Evolutionary conservation across 768 basidiomycete species (phyloP).

Genomic region (Paxillus rubicundulus): DNA sequence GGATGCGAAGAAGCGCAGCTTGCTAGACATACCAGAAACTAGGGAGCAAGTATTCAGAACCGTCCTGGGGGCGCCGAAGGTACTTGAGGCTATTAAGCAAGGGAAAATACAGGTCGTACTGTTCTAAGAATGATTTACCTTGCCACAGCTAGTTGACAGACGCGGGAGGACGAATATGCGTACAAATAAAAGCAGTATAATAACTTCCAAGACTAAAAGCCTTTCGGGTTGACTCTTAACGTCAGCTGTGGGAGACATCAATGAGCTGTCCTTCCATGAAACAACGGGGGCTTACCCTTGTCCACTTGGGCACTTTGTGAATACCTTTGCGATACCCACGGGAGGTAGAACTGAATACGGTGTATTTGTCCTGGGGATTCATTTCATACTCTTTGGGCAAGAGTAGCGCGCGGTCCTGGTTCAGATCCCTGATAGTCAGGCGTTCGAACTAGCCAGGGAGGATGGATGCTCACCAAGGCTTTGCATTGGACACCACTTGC

Average conservation of each 20-base stretch:
- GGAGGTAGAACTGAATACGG: slow-evolving; percentile 69
- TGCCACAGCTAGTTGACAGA: not conserved
- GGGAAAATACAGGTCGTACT: slow-evolving; percentile 81
- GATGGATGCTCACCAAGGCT: slow-evolving; percentile 59
- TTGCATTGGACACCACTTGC: slow-evolving; percentile 76
- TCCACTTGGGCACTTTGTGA: slow-evolving; percentile 98
- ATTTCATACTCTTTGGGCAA: slow-evolving; percentile 95
- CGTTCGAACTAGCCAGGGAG: not conserved
- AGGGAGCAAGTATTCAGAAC: slow-evolving; percentile 77
- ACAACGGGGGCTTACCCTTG: slow-evolving; percentile 57
- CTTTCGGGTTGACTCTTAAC: slow-evolving; percentile 82
- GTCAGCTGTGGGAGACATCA: slow-evolving; percentile 57
- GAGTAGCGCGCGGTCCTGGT: slow-evolving; percentile 69
- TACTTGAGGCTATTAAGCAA: slow-evolving; percentile 60
- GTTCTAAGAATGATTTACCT: slow-evolving; percentile 44
- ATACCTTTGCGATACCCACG: slow-evolving; percentile 89
- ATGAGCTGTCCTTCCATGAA: slow-evolving; percentile 1
- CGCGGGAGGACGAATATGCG: not conserved
- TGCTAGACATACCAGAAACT: slow-evolving; percentile 83
- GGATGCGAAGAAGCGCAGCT: slow-evolving; percentile 71
- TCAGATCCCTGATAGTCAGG: not conserved
- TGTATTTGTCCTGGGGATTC: slow-evolving; percentile 93
- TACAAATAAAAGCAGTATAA: slow-evolving; percentile 14
- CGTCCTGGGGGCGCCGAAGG: slow-evolving; percentile 60
- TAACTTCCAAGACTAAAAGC: slow-evolving; percentile 76